These are phyloP conservation scores for Volvox reticuliferus DNA, from an alignment of 139 green algal species.

Conservation along the genomic window DNA sequence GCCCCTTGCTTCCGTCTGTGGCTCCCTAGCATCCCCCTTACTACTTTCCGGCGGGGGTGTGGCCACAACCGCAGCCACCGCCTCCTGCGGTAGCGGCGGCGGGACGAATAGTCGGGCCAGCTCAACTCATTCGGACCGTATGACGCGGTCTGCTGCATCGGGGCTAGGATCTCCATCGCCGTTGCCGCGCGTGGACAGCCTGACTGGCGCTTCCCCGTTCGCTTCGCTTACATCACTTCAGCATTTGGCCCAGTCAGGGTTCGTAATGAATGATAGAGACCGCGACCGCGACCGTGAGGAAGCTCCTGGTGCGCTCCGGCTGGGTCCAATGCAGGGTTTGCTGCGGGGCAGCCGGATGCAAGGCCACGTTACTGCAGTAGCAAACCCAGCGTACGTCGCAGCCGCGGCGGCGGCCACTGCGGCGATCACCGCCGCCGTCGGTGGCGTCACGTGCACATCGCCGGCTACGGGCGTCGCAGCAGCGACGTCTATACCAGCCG, in stretches of 20 bases:
- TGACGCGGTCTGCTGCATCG: not conserved
- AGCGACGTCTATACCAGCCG: not conserved
- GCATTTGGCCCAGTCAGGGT: not conserved
- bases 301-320: not conserved
- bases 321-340: not conserved
- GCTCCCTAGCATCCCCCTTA: not conserved
- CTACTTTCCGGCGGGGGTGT: not conserved
- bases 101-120: constrained; percentile 11
- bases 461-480: not conserved
- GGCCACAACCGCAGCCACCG: not conserved
- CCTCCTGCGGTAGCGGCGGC: not conserved
- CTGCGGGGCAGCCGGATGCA: constrained; percentile 23
- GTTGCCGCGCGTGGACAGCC: not conserved
- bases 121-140: constrained; percentile 19
- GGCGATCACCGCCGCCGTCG: not conserved
- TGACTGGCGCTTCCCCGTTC: not conserved
- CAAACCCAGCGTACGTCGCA: constrained; percentile 12
- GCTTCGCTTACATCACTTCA: not conserved
- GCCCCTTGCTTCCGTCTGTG: not conserved
- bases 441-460: not conserved
- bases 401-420: not conserved
- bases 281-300: not conserved
- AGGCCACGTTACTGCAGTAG: constrained; percentile 17
- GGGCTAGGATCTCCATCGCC: not conserved
- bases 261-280: not conserved